phyloP scores from a whole-genome alignment of 75 land plant species.

The Pinus albicaulis region DNA sequence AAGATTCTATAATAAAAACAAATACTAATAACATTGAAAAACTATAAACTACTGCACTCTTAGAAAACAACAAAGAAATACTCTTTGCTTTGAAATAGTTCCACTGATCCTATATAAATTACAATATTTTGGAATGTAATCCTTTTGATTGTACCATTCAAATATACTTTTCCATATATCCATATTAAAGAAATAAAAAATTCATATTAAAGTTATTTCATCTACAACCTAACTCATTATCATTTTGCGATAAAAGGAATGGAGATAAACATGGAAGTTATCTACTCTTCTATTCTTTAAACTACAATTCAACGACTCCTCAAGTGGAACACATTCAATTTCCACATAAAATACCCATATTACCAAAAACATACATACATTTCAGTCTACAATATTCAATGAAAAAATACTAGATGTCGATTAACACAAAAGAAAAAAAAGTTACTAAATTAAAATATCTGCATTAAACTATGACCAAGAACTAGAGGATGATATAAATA shows the following conservation, averaged over 20 bases:
- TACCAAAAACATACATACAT: too few species aligned
- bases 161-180: constrained; percentile 9
- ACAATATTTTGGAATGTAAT: background rate
- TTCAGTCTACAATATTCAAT: too few species aligned
- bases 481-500: background rate
- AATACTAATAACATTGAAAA: background rate
- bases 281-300: background rate
- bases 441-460: too few species aligned
- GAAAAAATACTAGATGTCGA: too few species aligned
- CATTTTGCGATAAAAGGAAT: background rate
- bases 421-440: too few species aligned
- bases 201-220: constrained; percentile 15
- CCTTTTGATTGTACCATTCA: background rate
- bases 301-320: too few species aligned
- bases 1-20: background rate
- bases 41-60: background rate
- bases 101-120: background rate
- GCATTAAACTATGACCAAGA: too few species aligned
- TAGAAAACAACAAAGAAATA: background rate
- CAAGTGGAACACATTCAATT: too few species aligned
- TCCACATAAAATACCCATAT: too few species aligned
- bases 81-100: background rate
- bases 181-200: background rate
- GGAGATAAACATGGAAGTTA: background rate
- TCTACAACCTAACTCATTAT: background rate